Conservation (phyloP, 176 grass and related monocot genomes). For the Raddia guianensis region DNA sequence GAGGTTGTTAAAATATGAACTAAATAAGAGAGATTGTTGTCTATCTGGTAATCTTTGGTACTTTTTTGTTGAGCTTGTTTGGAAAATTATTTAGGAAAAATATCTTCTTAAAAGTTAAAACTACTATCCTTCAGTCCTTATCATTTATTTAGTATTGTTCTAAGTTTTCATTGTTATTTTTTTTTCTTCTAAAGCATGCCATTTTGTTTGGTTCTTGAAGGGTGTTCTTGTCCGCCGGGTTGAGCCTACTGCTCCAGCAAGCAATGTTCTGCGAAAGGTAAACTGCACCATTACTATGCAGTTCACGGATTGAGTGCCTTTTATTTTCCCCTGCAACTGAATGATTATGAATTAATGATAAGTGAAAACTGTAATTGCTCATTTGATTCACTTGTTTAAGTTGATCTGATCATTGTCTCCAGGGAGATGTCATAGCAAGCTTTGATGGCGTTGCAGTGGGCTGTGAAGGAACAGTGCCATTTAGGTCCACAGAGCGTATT, state of each 20-base stretch:
- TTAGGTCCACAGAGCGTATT: slow-evolving; percentile 90
- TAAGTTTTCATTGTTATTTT: background rate
- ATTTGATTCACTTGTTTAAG: slow-evolving; percentile 38
- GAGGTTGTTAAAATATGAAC: too few species aligned
- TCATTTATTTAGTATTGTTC: slow-evolving; percentile 13
- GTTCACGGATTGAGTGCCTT: slow-evolving; percentile 17
- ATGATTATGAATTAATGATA: slow-evolving; percentile 40
- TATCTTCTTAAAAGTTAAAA: slow-evolving; percentile 9
- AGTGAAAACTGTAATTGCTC: slow-evolving; percentile 21
- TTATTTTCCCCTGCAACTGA: background rate
- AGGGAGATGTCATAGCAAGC: slow-evolving; percentile 98
- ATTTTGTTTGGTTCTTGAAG: slow-evolving; percentile 60
- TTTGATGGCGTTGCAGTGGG: slow-evolving; percentile 84
- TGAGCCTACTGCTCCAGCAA: slow-evolving; percentile 89
- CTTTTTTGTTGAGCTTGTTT: too few species aligned
- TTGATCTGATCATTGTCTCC: slow-evolving; percentile 39
- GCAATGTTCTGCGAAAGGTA: slow-evolving; percentile 79
- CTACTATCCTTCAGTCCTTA: slow-evolving; percentile 21
- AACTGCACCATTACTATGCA: slow-evolving; percentile 24
- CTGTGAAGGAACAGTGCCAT: slow-evolving; percentile 95
- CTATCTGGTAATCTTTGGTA: background rate
- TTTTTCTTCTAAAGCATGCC: slow-evolving; percentile 27
- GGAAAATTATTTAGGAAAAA: background rate
- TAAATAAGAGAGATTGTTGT: background rate
- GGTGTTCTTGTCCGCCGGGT: slow-evolving; percentile 89